Evolutionary conservation across 306 rosid species (phyloP).

Genomic region (Quillaja saponaria): DNA sequence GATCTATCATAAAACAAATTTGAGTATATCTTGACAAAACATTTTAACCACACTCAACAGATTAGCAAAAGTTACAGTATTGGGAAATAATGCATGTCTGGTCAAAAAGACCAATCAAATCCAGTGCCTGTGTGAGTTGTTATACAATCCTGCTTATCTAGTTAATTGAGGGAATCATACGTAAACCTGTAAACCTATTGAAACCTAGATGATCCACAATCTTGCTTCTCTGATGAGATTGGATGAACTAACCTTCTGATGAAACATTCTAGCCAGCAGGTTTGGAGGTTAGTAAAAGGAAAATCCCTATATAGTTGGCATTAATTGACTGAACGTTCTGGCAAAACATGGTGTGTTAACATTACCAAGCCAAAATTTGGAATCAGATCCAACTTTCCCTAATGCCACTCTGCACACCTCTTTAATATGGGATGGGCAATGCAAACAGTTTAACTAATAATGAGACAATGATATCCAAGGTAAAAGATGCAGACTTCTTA

Average conservation of each 20-base stretch:
- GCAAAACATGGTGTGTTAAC: not conserved
- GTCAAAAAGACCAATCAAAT: slow-evolving; percentile 8
- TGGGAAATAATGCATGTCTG: slow-evolving; percentile 6
- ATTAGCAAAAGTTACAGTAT: slow-evolving; percentile 14
- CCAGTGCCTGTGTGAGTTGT: not conserved
- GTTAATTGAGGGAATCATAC: slow-evolving; percentile 9
- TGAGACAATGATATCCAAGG: not conserved
- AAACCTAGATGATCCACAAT: not conserved
- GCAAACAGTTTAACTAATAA: slow-evolving; percentile 1
- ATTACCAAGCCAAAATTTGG: slow-evolving; percentile 11
- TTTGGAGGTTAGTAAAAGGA: slow-evolving; percentile 12
- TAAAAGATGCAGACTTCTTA: too few relatives aligned
- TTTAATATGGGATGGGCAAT: slow-evolving; percentile 1
- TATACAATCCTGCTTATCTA: not conserved
- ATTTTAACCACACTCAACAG: slow-evolving; percentile 5
- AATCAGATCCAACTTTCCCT: slow-evolving; percentile 4
- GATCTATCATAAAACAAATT: slow-evolving; percentile 17
- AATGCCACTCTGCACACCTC: not conserved
- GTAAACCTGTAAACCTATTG: slow-evolving; percentile 20
- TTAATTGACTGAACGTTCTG: not conserved
- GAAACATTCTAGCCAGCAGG: not conserved
- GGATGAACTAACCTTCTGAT: too few relatives aligned
- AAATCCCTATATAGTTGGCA: too few relatives aligned
- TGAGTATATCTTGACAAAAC: slow-evolving; percentile 16
- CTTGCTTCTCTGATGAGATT: not conserved